These are phyloP conservation scores for Calonectria leucothoes DNA, from an alignment of 2,329 filamentous ascomycete species.

Conservation along the genomic window DNA sequence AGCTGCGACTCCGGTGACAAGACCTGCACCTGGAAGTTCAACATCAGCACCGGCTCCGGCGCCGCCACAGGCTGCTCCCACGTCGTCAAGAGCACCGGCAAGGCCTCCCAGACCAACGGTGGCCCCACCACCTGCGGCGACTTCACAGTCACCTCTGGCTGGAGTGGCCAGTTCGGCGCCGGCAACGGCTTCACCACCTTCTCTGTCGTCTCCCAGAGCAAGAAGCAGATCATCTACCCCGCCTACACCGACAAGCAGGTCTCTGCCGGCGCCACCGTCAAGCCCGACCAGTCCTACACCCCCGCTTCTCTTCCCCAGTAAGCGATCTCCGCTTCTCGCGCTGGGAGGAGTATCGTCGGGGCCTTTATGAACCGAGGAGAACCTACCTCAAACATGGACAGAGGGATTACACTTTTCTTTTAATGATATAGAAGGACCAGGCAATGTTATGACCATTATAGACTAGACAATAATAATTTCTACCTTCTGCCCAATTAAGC, in stretches of 20 bases:
- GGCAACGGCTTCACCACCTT: constrained; percentile 66
- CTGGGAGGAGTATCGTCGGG: background rate
- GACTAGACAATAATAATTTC: constrained; percentile 6
- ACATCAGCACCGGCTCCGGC: constrained; percentile 57
- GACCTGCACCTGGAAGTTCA: constrained; percentile 57
- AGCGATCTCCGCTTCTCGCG: background rate
- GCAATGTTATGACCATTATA: background rate
- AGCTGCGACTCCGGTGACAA: constrained; percentile 52
- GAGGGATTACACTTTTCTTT: background rate
- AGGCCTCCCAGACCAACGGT: constrained; percentile 49
- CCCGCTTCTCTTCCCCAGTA: constrained; percentile 40
- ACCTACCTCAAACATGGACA: background rate
- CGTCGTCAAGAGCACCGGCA: constrained; percentile 46
- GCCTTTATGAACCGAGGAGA: background rate
- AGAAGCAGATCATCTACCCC: constrained; percentile 61
- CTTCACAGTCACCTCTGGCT: constrained; percentile 65
- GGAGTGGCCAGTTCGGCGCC: constrained; percentile 66
- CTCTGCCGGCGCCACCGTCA: constrained; percentile 55
- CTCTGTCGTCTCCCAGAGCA: constrained; percentile 57
- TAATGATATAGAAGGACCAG: background rate
- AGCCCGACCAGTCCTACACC: constrained; percentile 61
- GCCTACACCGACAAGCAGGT: constrained; percentile 66
- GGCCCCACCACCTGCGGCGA: constrained; percentile 58
- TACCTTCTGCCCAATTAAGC: background rate
- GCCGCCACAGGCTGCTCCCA: constrained; percentile 43